Base-by-base conservation (phyloP, 257 asterid genomes). In the Capsicum pubescens region DNA sequence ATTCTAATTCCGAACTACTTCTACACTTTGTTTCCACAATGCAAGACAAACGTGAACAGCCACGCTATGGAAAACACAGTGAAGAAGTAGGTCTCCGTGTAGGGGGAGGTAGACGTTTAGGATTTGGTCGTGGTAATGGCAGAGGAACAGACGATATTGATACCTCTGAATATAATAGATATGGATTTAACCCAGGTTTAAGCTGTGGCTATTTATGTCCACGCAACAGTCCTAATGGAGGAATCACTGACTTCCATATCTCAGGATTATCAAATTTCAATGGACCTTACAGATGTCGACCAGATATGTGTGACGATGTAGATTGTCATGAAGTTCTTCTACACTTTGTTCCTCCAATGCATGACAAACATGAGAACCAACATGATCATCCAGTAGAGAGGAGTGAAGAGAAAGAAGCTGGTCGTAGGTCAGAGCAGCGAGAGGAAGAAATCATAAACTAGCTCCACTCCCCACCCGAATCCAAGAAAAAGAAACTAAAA, bases 241-340 rank as follows among this genome's bases (percentile, higher is more conserved):
- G 82, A 54, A 8, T 32, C 21, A 77, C 48, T 77, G 82, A 77
- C 26, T 54, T 54, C 64, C 82, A 77, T 77, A 77, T 54, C 32
- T 26, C 82, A 4, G 64, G 82, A 26, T 0, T 77, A 14, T 77
- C 82, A 77, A 48, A 32, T 26, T 8, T 8, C 10, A 15, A 10
- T 26, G 82, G 61, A 77, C 79, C 87, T 70, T 85, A 44, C 76
- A 69, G 42, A 14, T 85, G 87, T 64, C 19, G 68, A 5, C 79
- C 83, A 85, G 83, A 54, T 52, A 15, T 77, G 32, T 76, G 63
- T 26, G 63, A 76, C n/a, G 26, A 8, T 14, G 48, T 52, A 52
- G 48, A 26, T 26, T 76, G 63, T 76, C 10, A 8, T 52, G 81
- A 76, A 54, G 8, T 76, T 26, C 63, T 21, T 13, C 46, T 76